A percentile compares a stretch with the other conserved stretches of the same genome.
These are phyloP conservation scores for Cladosporium phlei DNA, from an alignment of 2,329 filamentous ascomycete genomes.

Conservation along the genomic window DNA sequence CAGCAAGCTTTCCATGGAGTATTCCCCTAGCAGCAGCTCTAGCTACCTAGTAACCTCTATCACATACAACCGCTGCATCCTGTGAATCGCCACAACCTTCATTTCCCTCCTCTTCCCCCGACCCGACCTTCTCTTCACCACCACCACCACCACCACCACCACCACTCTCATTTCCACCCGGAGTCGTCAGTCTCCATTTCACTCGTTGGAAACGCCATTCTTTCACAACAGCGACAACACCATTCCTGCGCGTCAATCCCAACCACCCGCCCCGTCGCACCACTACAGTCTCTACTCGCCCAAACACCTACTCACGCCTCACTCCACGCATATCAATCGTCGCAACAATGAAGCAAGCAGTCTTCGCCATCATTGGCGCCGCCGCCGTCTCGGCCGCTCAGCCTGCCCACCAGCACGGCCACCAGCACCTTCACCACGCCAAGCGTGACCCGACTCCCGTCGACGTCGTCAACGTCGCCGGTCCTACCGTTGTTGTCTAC, in stretches of 20 bases:
- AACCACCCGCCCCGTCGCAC: constrained; percentile 9
- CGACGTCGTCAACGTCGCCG: constrained; percentile 53
- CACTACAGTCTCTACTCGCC: neutral
- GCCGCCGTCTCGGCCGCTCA: constrained; percentile 51
- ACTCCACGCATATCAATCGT: neutral
- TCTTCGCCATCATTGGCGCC: constrained; percentile 33
- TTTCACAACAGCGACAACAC: constrained; percentile 10
- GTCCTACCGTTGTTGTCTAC: constrained; percentile 65
- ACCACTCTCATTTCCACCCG: constrained; percentile 16
- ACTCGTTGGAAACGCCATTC: constrained; percentile 20
- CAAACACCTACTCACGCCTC: constrained; percentile 8
- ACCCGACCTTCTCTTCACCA: constrained; percentile 10
- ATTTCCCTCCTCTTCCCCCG: no score
- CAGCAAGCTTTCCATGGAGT: no score
- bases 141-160: no score
- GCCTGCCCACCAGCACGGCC: constrained; percentile 50
- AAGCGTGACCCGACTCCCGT: constrained; percentile 48
- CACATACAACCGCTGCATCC: constrained; percentile 10
- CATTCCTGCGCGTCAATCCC: constrained; percentile 9
- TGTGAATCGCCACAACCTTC: neutral
- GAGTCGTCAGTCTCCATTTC: constrained; percentile 17
- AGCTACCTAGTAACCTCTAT: neutral
- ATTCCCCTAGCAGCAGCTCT: no score
- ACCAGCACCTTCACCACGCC: constrained; percentile 55
- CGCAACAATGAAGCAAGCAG: constrained; percentile 31